phyloP scores from a whole-genome alignment of 768 basidiomycete genomes.

The Pisolithus microcarpus region DNA sequence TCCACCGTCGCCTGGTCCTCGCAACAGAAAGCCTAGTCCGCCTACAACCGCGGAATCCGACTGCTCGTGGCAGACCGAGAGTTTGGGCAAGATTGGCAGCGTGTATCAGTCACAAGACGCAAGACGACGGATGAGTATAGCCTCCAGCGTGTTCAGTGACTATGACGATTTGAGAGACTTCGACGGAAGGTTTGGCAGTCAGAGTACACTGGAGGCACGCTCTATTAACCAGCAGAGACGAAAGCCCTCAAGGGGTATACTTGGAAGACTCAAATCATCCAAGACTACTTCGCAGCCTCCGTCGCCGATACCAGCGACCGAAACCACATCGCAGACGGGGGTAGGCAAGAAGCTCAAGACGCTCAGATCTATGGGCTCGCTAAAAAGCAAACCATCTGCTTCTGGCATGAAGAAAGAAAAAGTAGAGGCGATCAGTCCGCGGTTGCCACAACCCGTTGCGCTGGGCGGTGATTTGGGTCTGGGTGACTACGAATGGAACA shows the following conservation, averaged over 20 bases:
- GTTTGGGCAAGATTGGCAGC: constrained; percentile 10
- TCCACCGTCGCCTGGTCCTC: constrained; percentile 27
- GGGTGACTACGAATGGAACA: constrained; percentile 48
- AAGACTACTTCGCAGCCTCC: constrained; percentile 38
- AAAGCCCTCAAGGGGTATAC: constrained; percentile 62
- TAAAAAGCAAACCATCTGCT: constrained; percentile 48
- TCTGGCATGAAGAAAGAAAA: constrained; percentile 26
- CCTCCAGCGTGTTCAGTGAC: constrained; percentile 70
- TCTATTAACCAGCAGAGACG: constrained; percentile 34
- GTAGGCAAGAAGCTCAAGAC: constrained; percentile 57
- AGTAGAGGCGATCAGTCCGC: constrained; percentile 42
- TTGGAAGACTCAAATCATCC: constrained; percentile 50
- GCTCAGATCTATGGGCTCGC: constrained; percentile 74
- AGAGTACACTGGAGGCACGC: constrained; percentile 59
- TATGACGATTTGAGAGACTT: constrained; percentile 87
- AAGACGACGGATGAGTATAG: constrained; percentile 60
- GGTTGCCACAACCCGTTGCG: constrained; percentile 44
- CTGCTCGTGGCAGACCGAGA: constrained; percentile 16
- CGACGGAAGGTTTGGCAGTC: constrained; percentile 78
- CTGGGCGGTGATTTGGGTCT: constrained; percentile 54
- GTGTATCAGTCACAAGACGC: constrained; percentile 31
- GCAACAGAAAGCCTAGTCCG: constrained; percentile 14
- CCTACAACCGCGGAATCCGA: constrained; percentile 13
- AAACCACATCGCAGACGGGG: constrained; percentile 26
- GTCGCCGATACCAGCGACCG: constrained; percentile 30